phyloP scores from a whole-genome alignment of 2,329 filamentous ascomycete genomes.

The Ampelomyces quisqualis region DNA sequence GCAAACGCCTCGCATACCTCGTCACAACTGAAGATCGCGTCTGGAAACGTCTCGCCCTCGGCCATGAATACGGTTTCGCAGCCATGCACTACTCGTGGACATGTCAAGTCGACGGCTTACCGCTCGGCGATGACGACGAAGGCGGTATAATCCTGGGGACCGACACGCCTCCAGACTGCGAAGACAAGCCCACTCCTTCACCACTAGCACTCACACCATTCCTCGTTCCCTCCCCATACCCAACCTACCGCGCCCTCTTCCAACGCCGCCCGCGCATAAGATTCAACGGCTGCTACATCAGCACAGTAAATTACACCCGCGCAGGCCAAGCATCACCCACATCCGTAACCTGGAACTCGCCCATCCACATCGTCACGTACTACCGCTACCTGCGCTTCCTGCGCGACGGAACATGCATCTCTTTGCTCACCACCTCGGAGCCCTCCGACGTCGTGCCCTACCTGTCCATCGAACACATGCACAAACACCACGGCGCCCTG shows the following conservation, averaged over 20 bases:
- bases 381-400: conserved; percentile 96
- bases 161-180: conserved; percentile 17
- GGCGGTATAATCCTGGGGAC: conserved; percentile 34
- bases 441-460: conserved; percentile 86
- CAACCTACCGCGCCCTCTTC: conserved; percentile 66
- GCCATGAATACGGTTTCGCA: conserved; percentile 71
- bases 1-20: conserved; percentile 83
- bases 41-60: conserved; percentile 76
- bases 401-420: conserved; percentile 81
- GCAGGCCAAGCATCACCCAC: conserved; percentile 71
- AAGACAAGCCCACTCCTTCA: conserved; percentile 5
- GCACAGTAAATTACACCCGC: conserved; percentile 91
- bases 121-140: conserved; percentile 41
- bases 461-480: conserved; percentile 70
- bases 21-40: conserved; percentile 80
- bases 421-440: conserved; percentile 76
- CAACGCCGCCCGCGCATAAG: conserved; percentile 79
- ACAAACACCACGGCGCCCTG: conserved; percentile 46
- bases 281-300: conserved; percentile 96
- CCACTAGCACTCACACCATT: conserved; percentile 26
- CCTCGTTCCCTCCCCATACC: conserved; percentile 42
- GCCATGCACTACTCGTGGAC: conserved; percentile 82
- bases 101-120: conserved; percentile 57
- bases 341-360: conserved; percentile 71
- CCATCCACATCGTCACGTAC: conserved; percentile 95